Evolutionary conservation across 2,329 filamentous ascomycete genomes (phyloP), one percentile per base, ranked within the genome.

Genomic region (Fusarium proliferatum): DNA sequence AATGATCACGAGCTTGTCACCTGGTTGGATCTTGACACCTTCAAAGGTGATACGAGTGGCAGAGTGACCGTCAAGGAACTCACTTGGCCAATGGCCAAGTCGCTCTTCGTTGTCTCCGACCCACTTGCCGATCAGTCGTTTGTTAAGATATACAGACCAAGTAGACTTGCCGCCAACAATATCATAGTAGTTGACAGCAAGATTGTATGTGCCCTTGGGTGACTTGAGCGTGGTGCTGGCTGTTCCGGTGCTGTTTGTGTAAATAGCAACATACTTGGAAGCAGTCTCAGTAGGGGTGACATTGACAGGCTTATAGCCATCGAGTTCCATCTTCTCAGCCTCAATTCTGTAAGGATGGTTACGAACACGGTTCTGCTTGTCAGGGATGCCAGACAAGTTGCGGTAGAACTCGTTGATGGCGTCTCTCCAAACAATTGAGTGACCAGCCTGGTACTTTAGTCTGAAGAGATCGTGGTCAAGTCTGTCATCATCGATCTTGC

Each of bases 401-500:
- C 69, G 72, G 80, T 92, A 93, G 81, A 91, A 93, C 62, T 89
- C 83, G 75, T 83, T 88, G 81, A 94, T 89, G 2, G 89, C 86
- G 76, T 93, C 92, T 19, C 92, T 86, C 92, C 92, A 94, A 21
- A 93, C 89, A 23, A 94, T 85, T 0, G 90, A 86, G 80, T 94
- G 92, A 0, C 91, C 92, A 0, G 92, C 89, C 79, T 93, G 92
- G 78, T 90, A 94, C 4, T 82, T 82, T 16, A 92, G 86, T 5
- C 89, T 86, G 80, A 87, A 90, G 2, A 89, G 82, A 39, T 89
- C 85, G 52, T 92, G 85, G 9, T 89, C 82, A 78, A 85, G 92
- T 30, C 91, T 85, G 80, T 91, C 85, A 9, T 80, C 69, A 78
- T 94, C 92, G 52, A 93, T 84, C 49, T 86, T 86, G 4, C 85